Base-by-base conservation (phyloP, 331 rosid genomes). In the Quercus tomentella region DNA sequence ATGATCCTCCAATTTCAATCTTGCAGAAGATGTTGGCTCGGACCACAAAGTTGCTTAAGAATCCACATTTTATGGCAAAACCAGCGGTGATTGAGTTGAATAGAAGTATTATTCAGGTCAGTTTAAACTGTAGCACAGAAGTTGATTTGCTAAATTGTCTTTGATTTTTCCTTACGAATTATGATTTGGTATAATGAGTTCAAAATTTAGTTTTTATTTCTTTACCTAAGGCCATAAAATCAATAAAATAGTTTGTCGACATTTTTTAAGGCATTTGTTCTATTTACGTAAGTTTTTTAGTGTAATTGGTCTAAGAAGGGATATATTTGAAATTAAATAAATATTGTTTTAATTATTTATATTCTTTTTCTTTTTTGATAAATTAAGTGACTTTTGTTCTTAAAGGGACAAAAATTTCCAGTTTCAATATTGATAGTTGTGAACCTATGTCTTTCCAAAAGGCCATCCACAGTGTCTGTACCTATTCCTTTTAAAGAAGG, bases 41-140 rank as follows among this genome's bases (percentile, higher is more conserved):
- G 79, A 84, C 90, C 15, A 83, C 89, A 35, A 94, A 94, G 91
- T 80, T 92, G 79, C 93, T 92, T 3, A 90, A 88, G 68, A 94
- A 82, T 74, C 97, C 91, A 1, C 94, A 92, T 79, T 94, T 90
- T 28, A 84, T 92, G 91, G 94, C 94, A 2, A 94, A 92, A 62
- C 92, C 98, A 1, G 92, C 93, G 0, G 80, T 94, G 4, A 80
- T 92, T 84, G 88, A 92, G 79, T 57, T 94, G 78, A 89, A 89
- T 76, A 86, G 86, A 68, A 84, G 92, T 70, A 88, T 94, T 56
- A 88, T 92, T 56, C 91, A 80, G 92, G 97, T 88, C 33, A 15
- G 74, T 65, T 80, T 58, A 16, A 30, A 12, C 20, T 56, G 5
- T 22, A 7, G 31, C 20, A 35, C 7, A 54, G 61, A 60, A 5